These are phyloP conservation scores for Lactifluus volemus DNA, from an alignment of 768 basidiomycete genomes.

Conservation along the genomic window DNA sequence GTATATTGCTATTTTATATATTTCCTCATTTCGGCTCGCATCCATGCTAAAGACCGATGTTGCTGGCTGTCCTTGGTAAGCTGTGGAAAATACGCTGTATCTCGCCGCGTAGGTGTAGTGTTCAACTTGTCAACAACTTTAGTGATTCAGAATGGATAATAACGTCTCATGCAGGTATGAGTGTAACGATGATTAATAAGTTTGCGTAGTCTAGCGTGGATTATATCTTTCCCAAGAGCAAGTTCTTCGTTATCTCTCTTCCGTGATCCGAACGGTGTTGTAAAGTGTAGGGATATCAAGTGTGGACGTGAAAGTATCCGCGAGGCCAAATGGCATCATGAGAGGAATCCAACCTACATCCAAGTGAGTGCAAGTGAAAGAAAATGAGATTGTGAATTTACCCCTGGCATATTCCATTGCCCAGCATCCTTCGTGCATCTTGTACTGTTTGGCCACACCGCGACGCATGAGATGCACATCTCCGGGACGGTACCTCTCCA, in stretches of 20 bases:
- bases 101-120: not conserved
- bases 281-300: slow-evolving; percentile 80
- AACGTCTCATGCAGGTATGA: no score
- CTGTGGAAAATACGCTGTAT: not conserved
- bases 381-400: slow-evolving; percentile 24
- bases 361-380: not conserved
- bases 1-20: slow-evolving; percentile 24
- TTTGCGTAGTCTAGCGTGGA: not conserved
- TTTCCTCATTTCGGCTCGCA: not conserved
- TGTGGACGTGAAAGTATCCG: slow-evolving; percentile 80
- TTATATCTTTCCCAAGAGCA: slow-evolving; percentile 83
- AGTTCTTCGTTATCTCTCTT: slow-evolving; percentile 75
- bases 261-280: slow-evolving; percentile 70
- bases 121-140: not conserved
- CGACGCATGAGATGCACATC: slow-evolving; percentile 77
- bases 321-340: slow-evolving; percentile 92
- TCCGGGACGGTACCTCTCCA: slow-evolving; percentile 80
- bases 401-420: slow-evolving; percentile 94
- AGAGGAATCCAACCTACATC: slow-evolving; percentile 90
- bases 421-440: slow-evolving; percentile 94
- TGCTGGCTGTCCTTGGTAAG: not conserved
- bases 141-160: no score
- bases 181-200: not conserved
- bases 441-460: slow-evolving; percentile 90
- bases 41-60: not conserved